Evolutionary conservation across 129 eudicot genomes (phyloP).

Genomic region (Pittosporum tobira): DNA sequence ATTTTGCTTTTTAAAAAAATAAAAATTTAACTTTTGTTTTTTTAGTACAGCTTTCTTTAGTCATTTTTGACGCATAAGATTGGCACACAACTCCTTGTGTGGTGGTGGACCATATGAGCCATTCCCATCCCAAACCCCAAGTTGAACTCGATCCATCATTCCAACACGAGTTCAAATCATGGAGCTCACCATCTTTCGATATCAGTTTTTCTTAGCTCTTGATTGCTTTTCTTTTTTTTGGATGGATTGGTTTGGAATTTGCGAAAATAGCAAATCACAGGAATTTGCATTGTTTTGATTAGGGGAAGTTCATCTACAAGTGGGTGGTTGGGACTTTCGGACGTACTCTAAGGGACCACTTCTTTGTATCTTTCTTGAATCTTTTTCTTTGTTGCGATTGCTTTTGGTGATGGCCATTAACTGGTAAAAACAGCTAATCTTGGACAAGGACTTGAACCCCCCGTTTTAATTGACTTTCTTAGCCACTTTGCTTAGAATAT

Average conservation of each 20-base stretch:
- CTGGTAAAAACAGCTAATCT: slow-evolving; percentile 19
- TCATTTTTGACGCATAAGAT: neutral
- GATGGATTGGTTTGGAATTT: neutral
- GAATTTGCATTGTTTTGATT: neutral
- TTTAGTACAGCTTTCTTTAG: neutral
- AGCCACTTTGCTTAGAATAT: neutral
- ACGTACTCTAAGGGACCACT: slow-evolving; percentile 15
- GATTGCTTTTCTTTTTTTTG: neutral
- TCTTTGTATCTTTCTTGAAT: neutral
- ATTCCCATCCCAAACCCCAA: neutral
- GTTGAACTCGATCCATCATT: slow-evolving; percentile 22
- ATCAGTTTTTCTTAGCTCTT: slow-evolving; percentile 16
- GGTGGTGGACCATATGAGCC: slow-evolving; percentile 25
- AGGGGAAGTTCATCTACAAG: slow-evolving; percentile 5
- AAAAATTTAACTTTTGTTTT: no score
- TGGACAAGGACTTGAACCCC: slow-evolving; percentile 12
- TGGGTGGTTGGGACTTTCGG: slow-evolving; percentile 6
- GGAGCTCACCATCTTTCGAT: slow-evolving; percentile 19
- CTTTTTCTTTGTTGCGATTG: slow-evolving; percentile 13
- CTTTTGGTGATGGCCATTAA: slow-evolving; percentile 7
- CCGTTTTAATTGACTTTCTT: slow-evolving; percentile 10
- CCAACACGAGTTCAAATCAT: slow-evolving; percentile 12
- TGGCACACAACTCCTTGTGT: neutral
- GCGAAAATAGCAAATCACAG: slow-evolving; percentile 7
- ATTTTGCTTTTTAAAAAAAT: no score